Evolutionary conservation across 805 yeast species (phyloP), one percentile per base, ranked within the genome.

Genomic region (Danielozyma ontarioensis): DNA sequence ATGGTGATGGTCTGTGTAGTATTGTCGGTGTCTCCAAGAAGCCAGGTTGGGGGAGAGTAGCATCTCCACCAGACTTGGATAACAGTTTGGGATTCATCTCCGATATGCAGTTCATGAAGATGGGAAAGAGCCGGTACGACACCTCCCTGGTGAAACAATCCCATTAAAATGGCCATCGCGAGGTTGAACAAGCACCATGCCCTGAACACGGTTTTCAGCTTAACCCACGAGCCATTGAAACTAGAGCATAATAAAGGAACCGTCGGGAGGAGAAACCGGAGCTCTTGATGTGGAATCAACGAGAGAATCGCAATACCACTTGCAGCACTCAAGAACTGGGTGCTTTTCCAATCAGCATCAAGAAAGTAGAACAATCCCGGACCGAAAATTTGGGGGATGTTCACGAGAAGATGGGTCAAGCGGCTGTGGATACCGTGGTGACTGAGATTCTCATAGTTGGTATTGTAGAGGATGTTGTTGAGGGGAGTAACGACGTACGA

Each of bases 11-110:
- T 37, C 31, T 51, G 49, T 7, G 45, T 25, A 1, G 45, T 24
- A 15, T 37, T 31, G 2, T 36, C 24, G 0, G 33, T 31, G 34
- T 71, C 46, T 2, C 67, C 69, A 19, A 82, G 60, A 36, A 90
- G 54, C 95, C 96, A 93, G 4, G 86, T 73, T 3, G 98, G 97
- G 1, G 97, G 97, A 3, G 86, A 74, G 47, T 90, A 93, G 0
- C 96, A 87, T 54, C 87, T 78, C 97, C 97, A 90, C 87, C 95
- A 90, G 4, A 90, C 50, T 23, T 76, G 71, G 0, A 76, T 61
- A 0, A 69, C 57, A 10, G 32, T 25, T 2, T 29, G 25, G 4
- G 17, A 14, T 4, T 13, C 14, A 16, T 27, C 16, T 2, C 31
- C 5, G 13, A 27, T n/a, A 3, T 46, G 38, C 13, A 52, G 33